These are phyloP conservation scores for Volvariella volvacea DNA, from an alignment of 1,284 basidiomycete species.

Conservation along the genomic window DNA sequence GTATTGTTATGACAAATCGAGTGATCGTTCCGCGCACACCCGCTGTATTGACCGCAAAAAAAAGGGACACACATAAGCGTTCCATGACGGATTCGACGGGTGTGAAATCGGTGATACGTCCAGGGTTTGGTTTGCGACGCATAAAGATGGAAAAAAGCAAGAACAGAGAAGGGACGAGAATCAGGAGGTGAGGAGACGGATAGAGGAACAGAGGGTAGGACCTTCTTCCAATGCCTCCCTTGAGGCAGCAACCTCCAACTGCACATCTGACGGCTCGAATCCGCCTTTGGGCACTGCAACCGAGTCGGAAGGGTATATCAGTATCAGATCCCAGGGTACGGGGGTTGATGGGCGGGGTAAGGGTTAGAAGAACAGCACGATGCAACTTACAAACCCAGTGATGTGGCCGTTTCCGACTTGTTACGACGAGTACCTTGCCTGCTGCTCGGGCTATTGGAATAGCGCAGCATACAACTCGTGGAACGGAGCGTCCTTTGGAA, in stretches of 20 bases:
- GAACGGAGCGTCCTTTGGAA: conserved; percentile 68
- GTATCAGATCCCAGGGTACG: conserved; percentile 9
- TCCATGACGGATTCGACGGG: no score
- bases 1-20: conserved; percentile 71
- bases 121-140: no score
- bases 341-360: background rate
- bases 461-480: conserved; percentile 80
- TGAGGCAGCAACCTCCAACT: conserved; percentile 76
- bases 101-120: no score
- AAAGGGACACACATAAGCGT: no score
- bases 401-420: conserved; percentile 72
- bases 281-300: conserved; percentile 76
- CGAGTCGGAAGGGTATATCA: conserved; percentile 5
- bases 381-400: conserved; percentile 76
- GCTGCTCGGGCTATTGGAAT: conserved; percentile 69
- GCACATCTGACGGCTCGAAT: conserved; percentile 73
- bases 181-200: conserved; percentile 66
- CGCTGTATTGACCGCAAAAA: conserved; percentile 39
- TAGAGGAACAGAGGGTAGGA: conserved; percentile 76
- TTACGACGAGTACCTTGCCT: conserved; percentile 72
- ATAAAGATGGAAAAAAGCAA: no score
- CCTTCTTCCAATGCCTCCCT: conserved; percentile 89
- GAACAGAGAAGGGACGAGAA: conserved; percentile 31
- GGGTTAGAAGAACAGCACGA: background rate
- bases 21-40: conserved; percentile 76